Evolutionary conservation across 768 basidiomycete genomes (phyloP).

Genomic region (Leccinum longicurvipes): DNA sequence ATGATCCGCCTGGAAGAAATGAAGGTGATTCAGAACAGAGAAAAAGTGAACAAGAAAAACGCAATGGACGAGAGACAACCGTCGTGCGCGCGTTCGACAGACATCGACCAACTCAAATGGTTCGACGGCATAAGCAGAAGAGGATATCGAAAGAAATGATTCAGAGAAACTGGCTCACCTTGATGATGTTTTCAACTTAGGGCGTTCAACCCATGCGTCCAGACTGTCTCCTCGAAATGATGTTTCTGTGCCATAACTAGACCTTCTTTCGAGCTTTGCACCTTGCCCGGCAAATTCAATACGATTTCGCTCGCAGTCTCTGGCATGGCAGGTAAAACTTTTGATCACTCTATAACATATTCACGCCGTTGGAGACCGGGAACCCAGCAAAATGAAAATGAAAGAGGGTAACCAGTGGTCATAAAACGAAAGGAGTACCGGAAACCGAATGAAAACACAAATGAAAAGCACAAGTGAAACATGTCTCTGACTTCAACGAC

Average conservation of each 20-base stretch:
- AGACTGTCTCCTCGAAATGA: constrained; percentile 50
- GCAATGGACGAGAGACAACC: background rate
- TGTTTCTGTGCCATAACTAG: constrained; percentile 54
- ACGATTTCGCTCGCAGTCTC: constrained; percentile 56
- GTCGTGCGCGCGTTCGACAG: constrained; percentile 2
- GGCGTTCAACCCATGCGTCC: constrained; percentile 42
- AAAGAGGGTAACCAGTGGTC: constrained; percentile 12
- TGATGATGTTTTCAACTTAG: constrained; percentile 65
- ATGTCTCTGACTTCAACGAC: constrained; percentile 67
- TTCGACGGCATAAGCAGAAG: too few species aligned
- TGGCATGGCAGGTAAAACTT: constrained; percentile 60
- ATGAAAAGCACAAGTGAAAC: constrained; percentile 75
- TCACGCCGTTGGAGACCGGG: constrained; percentile 67
- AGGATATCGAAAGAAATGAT: background rate
- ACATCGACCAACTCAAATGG: too few species aligned
- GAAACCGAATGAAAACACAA: background rate
- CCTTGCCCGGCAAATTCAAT: constrained; percentile 72
- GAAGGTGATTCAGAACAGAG: constrained; percentile 9
- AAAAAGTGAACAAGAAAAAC: background rate
- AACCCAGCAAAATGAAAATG: constrained; percentile 4
- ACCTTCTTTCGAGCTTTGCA: constrained; percentile 70
- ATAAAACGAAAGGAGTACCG: constrained; percentile 11
- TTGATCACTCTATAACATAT: constrained; percentile 55
- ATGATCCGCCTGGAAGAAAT: constrained; percentile 55
- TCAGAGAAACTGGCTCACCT: constrained; percentile 39